Evolutionary conservation across 2,329 filamentous ascomycete genomes (phyloP), one percentile per base, ranked within the genome.

Genomic region (Aspergillus pseudoviridinutans): DNA sequence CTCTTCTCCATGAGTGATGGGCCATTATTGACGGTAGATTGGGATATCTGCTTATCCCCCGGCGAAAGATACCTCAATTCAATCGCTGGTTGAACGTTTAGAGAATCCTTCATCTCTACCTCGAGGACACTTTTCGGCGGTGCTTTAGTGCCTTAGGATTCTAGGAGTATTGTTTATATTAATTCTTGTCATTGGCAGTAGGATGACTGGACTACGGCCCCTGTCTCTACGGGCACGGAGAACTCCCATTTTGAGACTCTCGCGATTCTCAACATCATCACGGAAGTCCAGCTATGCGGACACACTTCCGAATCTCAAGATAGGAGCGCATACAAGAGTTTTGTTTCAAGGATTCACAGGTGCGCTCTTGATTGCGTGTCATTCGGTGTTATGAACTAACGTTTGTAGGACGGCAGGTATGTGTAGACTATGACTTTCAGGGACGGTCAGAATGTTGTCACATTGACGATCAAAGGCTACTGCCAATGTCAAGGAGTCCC

Each of bases 291-390:
- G 64, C 25, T 87, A 87, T 71, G 80, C 81, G 51, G 82, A 87
- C 65, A 89, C 87, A 0, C 81, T 89, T 35, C 76, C 77, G 3
- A 88, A 89, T 65, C 76, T 90, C 58, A 87, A 82, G 63, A 88
- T 90, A 63, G 86, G 86, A 17, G 78, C 80, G 29, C 81, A 88
- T 68, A 89, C 87, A 0, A 79, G 81, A 52, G 87, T 90, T 57
- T 81, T 89, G 56, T 90, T 88, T 66, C 87, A 90, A 67, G 87
- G 87, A 1, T 89, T 89, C 71, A 90, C 87, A 20, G 87, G 87
- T 74, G 65, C 59, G 60, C 49, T 62, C 56, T 54, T 20, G 44
- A 49, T 54, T 50, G 2, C 22, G 20, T 29, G 10, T 25, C 24
- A 42, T 14, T 24, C 4, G 4, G 42, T 5, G 22, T 14, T 27